Percentiles rank a stretch among this genome's conserved stretches.
Evolutionary conservation across 2,329 filamentous ascomycete species (phyloP).

Genomic region (Harringtonia lauricola): DNA sequence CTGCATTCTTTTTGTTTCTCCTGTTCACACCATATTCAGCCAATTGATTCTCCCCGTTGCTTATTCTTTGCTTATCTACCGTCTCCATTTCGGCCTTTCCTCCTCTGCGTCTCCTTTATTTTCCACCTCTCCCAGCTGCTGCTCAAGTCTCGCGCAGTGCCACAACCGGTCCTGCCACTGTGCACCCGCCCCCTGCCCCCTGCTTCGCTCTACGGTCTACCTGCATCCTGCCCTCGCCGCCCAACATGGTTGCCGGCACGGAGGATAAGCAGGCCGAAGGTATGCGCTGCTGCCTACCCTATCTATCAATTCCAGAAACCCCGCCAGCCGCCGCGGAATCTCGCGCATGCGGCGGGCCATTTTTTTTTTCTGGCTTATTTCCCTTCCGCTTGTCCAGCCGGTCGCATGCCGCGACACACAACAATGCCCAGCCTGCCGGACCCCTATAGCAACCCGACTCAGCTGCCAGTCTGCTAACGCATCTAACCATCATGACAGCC

Average conservation of each 20-base stretch:
- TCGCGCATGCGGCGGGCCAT: background rate
- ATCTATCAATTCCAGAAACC: too few relatives aligned
- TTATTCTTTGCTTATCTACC: background rate
- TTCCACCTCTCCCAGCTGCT: too few relatives aligned
- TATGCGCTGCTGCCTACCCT: background rate
- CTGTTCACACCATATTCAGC: background rate
- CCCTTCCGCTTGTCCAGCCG: background rate
- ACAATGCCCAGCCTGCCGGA: too few relatives aligned
- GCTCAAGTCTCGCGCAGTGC: too few relatives aligned
- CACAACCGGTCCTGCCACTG: too few relatives aligned
- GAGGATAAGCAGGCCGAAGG: constrained; percentile 8
- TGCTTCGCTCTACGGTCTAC: too few relatives aligned
- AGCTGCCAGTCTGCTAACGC: background rate
- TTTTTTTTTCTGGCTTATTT: background rate
- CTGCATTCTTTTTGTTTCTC: background rate
- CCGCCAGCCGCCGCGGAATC: too few relatives aligned
- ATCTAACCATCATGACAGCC: background rate
- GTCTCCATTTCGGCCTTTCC: background rate
- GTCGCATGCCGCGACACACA: background rate
- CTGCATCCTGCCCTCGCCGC: too few relatives aligned
- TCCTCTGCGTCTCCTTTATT: background rate
- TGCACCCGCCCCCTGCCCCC: too few relatives aligned
- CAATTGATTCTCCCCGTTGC: background rate
- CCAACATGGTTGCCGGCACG: constrained; percentile 6
- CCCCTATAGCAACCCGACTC: too few relatives aligned